Conservation (phyloP, 1,284 basidiomycete species). For the Ustilago bromivora region DNA sequence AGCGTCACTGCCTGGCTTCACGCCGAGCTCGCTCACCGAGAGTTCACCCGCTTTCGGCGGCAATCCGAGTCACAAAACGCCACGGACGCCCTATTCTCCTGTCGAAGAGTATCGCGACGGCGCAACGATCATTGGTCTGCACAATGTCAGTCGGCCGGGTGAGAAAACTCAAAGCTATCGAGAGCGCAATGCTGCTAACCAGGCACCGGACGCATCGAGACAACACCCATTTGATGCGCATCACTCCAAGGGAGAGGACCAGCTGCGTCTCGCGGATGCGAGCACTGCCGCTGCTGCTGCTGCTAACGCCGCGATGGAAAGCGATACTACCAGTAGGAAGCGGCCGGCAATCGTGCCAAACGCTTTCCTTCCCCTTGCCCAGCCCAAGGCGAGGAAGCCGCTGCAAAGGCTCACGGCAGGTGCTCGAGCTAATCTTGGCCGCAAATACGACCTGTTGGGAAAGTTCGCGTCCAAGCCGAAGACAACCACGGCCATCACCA, state of each 20-base stretch:
- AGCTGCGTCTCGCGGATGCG: constrained; percentile 31
- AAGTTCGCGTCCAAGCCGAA: constrained; percentile 43
- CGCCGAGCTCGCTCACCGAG: constrained; percentile 58
- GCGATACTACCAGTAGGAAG: constrained; percentile 25
- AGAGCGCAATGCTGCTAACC: constrained; percentile 11
- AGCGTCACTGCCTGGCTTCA: constrained; percentile 62
- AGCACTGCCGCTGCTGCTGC: constrained; percentile 34
- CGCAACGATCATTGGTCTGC: constrained; percentile 40
- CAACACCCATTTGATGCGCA: constrained; percentile 6
- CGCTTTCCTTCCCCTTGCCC: constrained; percentile 39
- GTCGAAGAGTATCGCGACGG: constrained; percentile 52
- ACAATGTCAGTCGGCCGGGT: constrained; percentile 9
- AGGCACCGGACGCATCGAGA: constrained; percentile 1
- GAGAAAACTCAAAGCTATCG: constrained; percentile 15
- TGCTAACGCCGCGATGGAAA: constrained; percentile 35
- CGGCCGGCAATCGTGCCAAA: constrained; percentile 40
- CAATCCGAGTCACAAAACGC: constrained; percentile 53
- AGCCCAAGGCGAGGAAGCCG: constrained; percentile 30
- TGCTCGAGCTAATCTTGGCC: constrained; percentile 25
- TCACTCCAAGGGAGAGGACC: constrained; percentile 14
- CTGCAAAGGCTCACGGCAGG: constrained; percentile 28
- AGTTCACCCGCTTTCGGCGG: constrained; percentile 63
- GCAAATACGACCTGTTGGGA: constrained; percentile 49
- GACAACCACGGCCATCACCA: constrained; percentile 11
- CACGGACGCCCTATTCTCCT: constrained; percentile 60